A percentile compares a stretch with the other conserved stretches of the same genome.
Evolutionary conservation across 345 rosid genomes (phyloP).

Genomic region (Hevea brasiliensis): DNA sequence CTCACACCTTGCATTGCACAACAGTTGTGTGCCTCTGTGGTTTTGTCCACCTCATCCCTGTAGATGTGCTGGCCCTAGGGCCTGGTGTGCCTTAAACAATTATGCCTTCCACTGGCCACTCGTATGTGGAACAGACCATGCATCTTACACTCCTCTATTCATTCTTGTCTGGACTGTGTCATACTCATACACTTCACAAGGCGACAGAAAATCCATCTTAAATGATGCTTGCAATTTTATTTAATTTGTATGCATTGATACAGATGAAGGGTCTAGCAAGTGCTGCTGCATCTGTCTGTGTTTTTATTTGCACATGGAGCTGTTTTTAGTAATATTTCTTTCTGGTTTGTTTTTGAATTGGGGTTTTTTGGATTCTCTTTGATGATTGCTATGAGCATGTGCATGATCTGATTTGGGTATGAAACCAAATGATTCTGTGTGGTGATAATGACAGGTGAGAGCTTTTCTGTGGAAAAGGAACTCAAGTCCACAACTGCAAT

Average conservation of each 20-base stretch:
- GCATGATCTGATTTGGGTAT: neutral
- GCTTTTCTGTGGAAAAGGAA: constrained; percentile 93
- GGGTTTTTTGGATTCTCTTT: constrained; percentile 11
- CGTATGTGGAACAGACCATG: neutral
- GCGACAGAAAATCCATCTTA: neutral
- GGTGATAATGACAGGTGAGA: constrained; percentile 71
- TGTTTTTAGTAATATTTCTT: neutral
- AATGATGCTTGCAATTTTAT: neutral
- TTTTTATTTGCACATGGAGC: neutral
- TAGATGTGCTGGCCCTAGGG: no score
- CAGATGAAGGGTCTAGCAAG: neutral
- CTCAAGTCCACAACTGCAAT: constrained; percentile 60
- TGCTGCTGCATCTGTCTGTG: neutral
- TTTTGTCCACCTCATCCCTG: no score
- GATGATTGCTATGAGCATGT: constrained; percentile 3
- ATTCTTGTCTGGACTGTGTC: neutral
- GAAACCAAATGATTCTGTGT: constrained; percentile 24
- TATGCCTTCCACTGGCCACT: no score
- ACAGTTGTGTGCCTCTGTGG: no score
- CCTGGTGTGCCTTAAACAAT: no score
- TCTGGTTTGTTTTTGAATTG: neutral
- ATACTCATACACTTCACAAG: neutral
- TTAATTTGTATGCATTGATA: neutral
- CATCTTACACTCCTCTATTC: neutral
- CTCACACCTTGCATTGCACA: no score